Conservation (phyloP, 2,329 filamentous ascomycete species). For the Colletotrichum acutatum region DNA sequence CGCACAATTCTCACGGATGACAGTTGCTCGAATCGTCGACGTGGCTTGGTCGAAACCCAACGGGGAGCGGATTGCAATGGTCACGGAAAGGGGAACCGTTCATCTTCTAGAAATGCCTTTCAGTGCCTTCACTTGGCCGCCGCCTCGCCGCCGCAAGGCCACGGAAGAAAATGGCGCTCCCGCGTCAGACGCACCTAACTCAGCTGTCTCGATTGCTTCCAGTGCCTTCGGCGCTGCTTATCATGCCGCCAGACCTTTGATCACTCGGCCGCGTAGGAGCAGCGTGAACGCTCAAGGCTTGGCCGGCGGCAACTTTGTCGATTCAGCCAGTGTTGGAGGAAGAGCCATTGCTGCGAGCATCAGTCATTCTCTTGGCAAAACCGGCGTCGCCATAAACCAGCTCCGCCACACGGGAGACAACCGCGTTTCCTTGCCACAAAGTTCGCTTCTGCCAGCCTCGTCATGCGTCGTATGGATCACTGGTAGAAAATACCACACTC, state of each 20-base stretch:
- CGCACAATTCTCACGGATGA: slow-evolving; percentile 90
- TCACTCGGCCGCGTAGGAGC: slow-evolving; percentile 65
- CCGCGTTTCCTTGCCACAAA: slow-evolving; percentile 74
- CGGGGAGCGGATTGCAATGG: slow-evolving; percentile 85
- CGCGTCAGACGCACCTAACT: slow-evolving; percentile 59
- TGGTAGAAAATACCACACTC: slow-evolving; percentile 68
- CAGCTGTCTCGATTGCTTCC: slow-evolving; percentile 76
- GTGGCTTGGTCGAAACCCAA: slow-evolving; percentile 87
- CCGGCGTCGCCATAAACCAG: slow-evolving; percentile 75
- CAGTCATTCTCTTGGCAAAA: slow-evolving; percentile 78
- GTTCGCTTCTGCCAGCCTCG: slow-evolving; percentile 62
- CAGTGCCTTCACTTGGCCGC: slow-evolving; percentile 88
- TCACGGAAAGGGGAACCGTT: slow-evolving; percentile 94
- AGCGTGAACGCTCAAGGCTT: slow-evolving; percentile 52
- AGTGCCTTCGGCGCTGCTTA: slow-evolving; percentile 77
- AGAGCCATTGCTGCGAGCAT: slow-evolving; percentile 79
- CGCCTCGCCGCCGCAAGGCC: slow-evolving; percentile 66
- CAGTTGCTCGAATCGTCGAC: slow-evolving; percentile 89
- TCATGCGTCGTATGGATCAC: slow-evolving; percentile 75
- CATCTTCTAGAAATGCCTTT: slow-evolving; percentile 90
- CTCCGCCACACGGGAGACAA: slow-evolving; percentile 82
- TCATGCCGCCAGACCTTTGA: slow-evolving; percentile 72
- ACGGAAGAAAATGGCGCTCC: slow-evolving; percentile 57
- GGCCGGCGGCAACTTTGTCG: slow-evolving; percentile 59
- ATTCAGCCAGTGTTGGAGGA: slow-evolving; percentile 75